Conservation (phyloP, 202 grass and related monocot genomes). For the Musa balbisiana region DNA sequence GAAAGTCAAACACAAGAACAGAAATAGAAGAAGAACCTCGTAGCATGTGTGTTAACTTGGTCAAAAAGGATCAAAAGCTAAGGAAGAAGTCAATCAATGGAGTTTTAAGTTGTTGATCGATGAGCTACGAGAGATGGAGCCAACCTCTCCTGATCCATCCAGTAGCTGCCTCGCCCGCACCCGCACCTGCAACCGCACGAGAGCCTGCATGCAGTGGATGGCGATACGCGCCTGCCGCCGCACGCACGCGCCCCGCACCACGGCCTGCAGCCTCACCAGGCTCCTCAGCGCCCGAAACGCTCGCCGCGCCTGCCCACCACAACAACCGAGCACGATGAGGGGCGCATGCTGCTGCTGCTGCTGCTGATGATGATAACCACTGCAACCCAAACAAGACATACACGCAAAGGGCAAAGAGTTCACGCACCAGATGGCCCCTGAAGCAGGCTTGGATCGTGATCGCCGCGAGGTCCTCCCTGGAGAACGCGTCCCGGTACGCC, state of each 20-base stretch:
- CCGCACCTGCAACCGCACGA: conserved; percentile 65
- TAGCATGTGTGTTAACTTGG: too few species aligned
- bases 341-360: not conserved
- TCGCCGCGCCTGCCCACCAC: conserved; percentile 50
- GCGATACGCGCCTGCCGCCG: conserved; percentile 68
- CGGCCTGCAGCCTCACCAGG: conserved; percentile 79
- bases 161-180: conserved; percentile 53
- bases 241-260: conserved; percentile 72
- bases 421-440: conserved; percentile 54
- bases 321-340: not conserved
- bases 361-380: not conserved
- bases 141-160: conserved; percentile 14
- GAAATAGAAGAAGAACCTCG: too few species aligned
- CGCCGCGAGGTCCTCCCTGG: conserved; percentile 51
- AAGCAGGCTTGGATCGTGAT: conserved; percentile 86
- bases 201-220: conserved; percentile 72
- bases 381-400: not conserved
- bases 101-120: too few species aligned
- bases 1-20: too few species aligned
- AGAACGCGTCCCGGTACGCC: conserved; percentile 42
- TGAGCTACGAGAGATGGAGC: too few species aligned
- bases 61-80: too few species aligned
- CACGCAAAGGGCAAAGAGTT: not conserved
- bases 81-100: too few species aligned
- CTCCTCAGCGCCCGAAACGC: conserved; percentile 74